Percentiles rank a stretch among this genome's conserved stretches.
Conservation (phyloP, 179 eudicot species). For the Actinidia chinensis region DNA sequence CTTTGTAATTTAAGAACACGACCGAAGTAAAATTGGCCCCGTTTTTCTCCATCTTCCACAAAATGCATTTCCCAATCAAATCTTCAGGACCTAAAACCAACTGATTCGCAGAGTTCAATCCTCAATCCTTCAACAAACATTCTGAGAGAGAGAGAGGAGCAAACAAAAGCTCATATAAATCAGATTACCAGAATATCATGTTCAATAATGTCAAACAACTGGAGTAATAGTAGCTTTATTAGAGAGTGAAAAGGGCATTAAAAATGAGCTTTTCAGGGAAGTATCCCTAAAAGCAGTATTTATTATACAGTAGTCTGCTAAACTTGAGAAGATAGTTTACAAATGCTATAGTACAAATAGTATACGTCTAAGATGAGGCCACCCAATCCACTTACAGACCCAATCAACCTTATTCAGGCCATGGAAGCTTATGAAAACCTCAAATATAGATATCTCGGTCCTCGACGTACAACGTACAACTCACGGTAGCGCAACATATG, state of each 20-base stretch:
- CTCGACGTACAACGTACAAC: neutral
- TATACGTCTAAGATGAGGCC: neutral
- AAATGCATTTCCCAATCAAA: no score
- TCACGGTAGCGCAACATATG: no score
- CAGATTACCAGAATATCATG: constrained; percentile 8
- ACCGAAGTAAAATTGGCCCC: no score
- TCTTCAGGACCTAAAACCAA: no score
- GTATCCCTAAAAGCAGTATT: neutral
- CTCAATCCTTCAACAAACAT: no score
- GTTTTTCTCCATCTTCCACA: no score
- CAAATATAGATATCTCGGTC: neutral
- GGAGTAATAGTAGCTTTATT: neutral
- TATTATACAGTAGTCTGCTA: neutral
- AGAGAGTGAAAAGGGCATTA: neutral
- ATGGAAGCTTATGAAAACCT: neutral
- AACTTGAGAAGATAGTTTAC: neutral
- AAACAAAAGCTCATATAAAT: constrained; percentile 8
- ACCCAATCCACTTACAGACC: constrained; percentile 9
- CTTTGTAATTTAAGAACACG: no score
- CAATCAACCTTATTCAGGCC: constrained; percentile 6
- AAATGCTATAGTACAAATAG: neutral
- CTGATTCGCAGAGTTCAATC: no score
- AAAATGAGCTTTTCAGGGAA: neutral
- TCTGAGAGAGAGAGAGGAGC: neutral
- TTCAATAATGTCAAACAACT: constrained; percentile 1